Percentiles rank a stretch among this genome's conserved stretches.
These are phyloP conservation scores for Mycena chlorophos DNA, from an alignment of 768 basidiomycete genomes.

Conservation along the genomic window DNA sequence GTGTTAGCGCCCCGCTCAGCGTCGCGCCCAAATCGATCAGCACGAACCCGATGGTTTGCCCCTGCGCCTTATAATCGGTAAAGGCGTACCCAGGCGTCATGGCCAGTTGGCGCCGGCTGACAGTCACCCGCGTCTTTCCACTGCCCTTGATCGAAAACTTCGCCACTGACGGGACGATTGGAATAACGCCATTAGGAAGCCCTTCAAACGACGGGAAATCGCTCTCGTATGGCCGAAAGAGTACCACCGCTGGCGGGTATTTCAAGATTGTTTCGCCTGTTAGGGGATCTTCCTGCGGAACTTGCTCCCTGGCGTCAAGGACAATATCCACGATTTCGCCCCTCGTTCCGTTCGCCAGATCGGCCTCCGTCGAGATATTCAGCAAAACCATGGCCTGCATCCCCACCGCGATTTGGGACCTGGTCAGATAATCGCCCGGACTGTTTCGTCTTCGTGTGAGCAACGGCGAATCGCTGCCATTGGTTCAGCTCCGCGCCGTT, in stretches of 20 bases:
- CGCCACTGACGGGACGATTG: conserved; percentile 23
- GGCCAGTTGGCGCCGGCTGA: conserved; percentile 28
- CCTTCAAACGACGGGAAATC: conserved; percentile 22
- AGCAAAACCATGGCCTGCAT: conserved; percentile 35
- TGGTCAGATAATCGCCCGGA: conserved; percentile 14
- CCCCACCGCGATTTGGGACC: conserved; percentile 25
- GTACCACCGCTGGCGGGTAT: conserved; percentile 27
- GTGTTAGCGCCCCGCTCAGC: conserved; percentile 29
- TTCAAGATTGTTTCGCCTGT: conserved; percentile 17
- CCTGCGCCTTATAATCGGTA: conserved; percentile 44
- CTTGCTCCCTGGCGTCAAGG: conserved; percentile 25
- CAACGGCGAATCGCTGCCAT: neutral
- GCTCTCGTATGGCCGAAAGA: conserved; percentile 31
- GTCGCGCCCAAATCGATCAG: conserved; percentile 41
- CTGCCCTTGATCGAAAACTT: conserved; percentile 24
- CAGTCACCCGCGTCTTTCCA: neutral
- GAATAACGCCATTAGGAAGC: conserved; percentile 27
- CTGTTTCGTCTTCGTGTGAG: neutral
- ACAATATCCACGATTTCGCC: conserved; percentile 29
- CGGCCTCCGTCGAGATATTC: conserved; percentile 34
- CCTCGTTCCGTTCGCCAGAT: conserved; percentile 33
- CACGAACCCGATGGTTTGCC: conserved; percentile 39
- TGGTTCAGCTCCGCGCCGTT: conserved; percentile 16
- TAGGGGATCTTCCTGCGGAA: neutral
- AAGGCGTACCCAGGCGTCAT: conserved; percentile 42